Conservation (phyloP, 768 basidiomycete genomes). For the Naganishia kalamii region DNA sequence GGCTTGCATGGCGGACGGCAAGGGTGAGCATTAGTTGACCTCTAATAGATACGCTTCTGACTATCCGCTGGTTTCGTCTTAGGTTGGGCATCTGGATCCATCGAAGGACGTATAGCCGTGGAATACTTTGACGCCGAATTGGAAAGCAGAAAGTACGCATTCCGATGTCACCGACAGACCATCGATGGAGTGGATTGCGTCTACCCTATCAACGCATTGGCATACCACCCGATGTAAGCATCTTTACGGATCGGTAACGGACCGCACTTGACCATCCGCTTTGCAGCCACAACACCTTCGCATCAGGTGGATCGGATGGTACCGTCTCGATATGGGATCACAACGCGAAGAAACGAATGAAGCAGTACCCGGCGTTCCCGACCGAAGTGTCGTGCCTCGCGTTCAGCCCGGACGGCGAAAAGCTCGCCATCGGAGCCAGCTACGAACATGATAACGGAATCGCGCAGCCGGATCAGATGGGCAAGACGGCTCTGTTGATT, state of each 20-base stretch:
- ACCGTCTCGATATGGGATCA: slow-evolving; percentile 97
- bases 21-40: slow-evolving; percentile 60
- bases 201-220: slow-evolving; percentile 90
- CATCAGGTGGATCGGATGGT: slow-evolving; percentile 88
- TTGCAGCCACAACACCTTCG: slow-evolving; percentile 80
- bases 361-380: slow-evolving; percentile 76
- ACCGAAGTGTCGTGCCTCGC: slow-evolving; percentile 67
- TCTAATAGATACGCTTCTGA: no score
- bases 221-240: slow-evolving; percentile 79
- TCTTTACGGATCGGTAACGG: neutral
- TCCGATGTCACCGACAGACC: slow-evolving; percentile 90
- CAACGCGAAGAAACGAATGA: slow-evolving; percentile 86
- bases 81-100: slow-evolving; percentile 90
- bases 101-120: slow-evolving; percentile 92
- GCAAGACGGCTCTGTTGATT: slow-evolving; percentile 38
- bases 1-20: slow-evolving; percentile 85
- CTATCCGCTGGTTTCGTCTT: neutral
- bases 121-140: slow-evolving; percentile 84
- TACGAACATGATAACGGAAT: slow-evolving; percentile 90
- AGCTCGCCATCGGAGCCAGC: slow-evolving; percentile 73
- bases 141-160: slow-evolving; percentile 89
- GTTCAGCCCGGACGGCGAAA: slow-evolving; percentile 75
- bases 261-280: neutral
- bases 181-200: slow-evolving; percentile 89
- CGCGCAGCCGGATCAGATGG: slow-evolving; percentile 59